These are phyloP conservation scores for Cenchrus fungigraminus DNA, from an alignment of 176 grass and related monocot genomes.

Conservation along the genomic window DNA sequence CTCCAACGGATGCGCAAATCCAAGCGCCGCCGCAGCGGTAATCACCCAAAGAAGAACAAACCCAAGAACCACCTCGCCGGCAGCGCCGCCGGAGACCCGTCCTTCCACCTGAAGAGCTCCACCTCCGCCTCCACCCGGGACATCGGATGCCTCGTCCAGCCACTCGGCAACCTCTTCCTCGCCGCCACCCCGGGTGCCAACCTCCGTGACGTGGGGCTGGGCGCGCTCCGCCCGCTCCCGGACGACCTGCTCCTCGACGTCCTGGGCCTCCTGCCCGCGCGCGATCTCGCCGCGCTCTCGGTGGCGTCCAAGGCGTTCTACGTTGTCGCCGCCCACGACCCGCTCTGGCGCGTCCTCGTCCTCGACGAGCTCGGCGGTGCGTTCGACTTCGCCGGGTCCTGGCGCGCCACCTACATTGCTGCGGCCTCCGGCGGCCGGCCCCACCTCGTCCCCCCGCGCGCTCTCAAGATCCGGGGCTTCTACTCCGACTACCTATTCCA, in stretches of 20 bases:
- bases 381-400: slow-evolving; percentile 65
- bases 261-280: slow-evolving; percentile 58
- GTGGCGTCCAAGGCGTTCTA: slow-evolving; percentile 63
- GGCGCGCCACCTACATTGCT: slow-evolving; percentile 68
- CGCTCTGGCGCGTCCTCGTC: slow-evolving; percentile 69
- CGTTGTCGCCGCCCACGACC: slow-evolving; percentile 74
- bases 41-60: background rate
- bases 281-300: slow-evolving; percentile 63
- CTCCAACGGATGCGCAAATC: slow-evolving; percentile 34
- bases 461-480: slow-evolving; percentile 61
- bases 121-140: background rate
- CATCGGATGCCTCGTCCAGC: slow-evolving; percentile 54
- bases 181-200: slow-evolving; percentile 38
- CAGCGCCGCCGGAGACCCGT: slow-evolving; percentile 35
- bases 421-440: slow-evolving; percentile 25
- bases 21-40: slow-evolving; percentile 21
- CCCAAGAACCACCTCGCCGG: slow-evolving; percentile 25
- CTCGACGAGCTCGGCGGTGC: slow-evolving; percentile 59
- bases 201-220: slow-evolving; percentile 73
- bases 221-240: slow-evolving; percentile 54
- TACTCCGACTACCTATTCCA: slow-evolving; percentile 97
- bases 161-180: slow-evolving; percentile 88
- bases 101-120: slow-evolving; percentile 61
- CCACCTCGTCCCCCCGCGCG: background rate
- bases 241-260: slow-evolving; percentile 83